Conservation (phyloP, 306 rosid species). For the Inga leiocalycina region DNA sequence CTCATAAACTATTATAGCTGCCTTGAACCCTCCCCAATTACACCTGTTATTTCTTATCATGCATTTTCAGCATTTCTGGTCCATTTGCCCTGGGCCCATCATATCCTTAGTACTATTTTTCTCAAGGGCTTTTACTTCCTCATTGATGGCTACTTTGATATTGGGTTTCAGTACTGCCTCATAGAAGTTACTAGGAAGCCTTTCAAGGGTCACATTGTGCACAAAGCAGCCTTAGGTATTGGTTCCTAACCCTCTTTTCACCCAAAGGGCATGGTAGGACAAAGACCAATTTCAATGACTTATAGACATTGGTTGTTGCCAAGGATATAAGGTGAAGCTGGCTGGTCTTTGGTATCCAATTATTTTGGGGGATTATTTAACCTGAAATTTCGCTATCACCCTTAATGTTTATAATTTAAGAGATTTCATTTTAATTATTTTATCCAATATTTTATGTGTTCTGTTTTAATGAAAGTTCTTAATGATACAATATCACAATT, state of each 20-base stretch:
- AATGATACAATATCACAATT: neutral
- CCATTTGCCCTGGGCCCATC: neutral
- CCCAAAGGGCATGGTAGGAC: neutral
- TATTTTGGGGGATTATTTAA: neutral
- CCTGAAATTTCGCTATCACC: neutral
- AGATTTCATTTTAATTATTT: neutral
- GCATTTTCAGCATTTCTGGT: neutral
- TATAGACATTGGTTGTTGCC: neutral
- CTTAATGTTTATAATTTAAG: neutral
- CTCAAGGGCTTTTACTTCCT: neutral
- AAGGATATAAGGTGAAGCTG: neutral
- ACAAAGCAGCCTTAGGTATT: neutral
- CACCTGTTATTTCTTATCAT: neutral
- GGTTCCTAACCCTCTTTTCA: neutral
- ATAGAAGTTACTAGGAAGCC: neutral
- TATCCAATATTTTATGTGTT: slow-evolving; percentile 2
- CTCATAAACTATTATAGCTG: neutral
- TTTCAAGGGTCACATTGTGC: neutral
- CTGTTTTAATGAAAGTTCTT: neutral
- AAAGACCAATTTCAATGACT: neutral
- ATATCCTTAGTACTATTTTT: neutral
- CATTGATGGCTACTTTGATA: neutral
- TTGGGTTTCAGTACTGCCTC: neutral
- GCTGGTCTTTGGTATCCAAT: neutral
- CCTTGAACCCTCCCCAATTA: neutral